Evolutionary conservation across 2,329 filamentous ascomycete genomes (phyloP), one percentile per base, ranked within the genome.

Genomic region (Penicillium nordicum): DNA sequence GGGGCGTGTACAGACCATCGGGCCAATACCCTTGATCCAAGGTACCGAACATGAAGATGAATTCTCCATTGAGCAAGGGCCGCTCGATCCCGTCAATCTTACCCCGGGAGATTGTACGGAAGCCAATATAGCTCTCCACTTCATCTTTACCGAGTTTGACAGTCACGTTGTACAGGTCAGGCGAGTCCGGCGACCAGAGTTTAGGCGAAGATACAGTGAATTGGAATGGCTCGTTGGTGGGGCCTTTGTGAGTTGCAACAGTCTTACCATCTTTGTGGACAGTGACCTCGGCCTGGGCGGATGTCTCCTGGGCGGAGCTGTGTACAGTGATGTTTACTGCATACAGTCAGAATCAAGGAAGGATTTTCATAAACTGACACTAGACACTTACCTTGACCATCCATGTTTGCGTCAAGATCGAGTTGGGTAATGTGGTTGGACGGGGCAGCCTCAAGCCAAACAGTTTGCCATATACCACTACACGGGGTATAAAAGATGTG

Each of bases 11-110:
- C 4, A 89, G 74, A 0, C 87, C 87, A 64, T 89, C 87, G 0
- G 86, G 87, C 87, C 86, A 89, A 69, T 79, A 88, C 0, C 87
- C 87, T 63, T 90, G 87, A 55, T 90, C 87, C 0, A 90, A 76
- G 0, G 86, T 87, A 3, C 86, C 86, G 50, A 89, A 87, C 41
- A 82, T 78, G 69, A 89, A 90, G 12, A 84, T 74, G 38, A 88
- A 88, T 52, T 88, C 77, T n/a, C 84, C 86, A 59, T 90, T 90
- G 38, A 90, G 72, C 0, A 88, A 70, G 0, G 86, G 85, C 0
- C 87, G 80, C 54, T 82, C 75, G 1, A 87, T 68, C 0, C 84
- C 86, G 18, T 86, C 72, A 1, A 89, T 74, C 0, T 75, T 71
- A 1, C 82, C 85, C 7, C 75, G 75, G 0, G 81, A 79, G 36